phyloP scores from a whole-genome alignment of 768 basidiomycete species.

The Kwoniella bestiolae region DNA sequence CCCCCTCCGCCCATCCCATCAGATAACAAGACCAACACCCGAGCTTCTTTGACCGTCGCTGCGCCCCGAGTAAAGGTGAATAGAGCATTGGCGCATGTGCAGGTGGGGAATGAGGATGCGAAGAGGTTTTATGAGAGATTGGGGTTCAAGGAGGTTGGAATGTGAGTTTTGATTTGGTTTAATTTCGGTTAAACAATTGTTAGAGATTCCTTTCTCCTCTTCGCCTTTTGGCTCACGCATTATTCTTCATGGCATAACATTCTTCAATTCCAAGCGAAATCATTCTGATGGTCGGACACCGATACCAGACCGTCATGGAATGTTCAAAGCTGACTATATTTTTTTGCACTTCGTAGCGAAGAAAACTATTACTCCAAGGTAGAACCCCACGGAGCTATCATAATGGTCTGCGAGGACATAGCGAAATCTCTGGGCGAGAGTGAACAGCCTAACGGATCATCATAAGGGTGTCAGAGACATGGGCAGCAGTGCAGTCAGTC shows the following conservation, averaged over 20 bases:
- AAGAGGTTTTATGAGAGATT: conserved; percentile 54
- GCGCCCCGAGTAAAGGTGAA: conserved; percentile 42
- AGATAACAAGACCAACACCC: conserved; percentile 42
- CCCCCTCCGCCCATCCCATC: conserved; percentile 47
- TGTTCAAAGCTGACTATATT: background rate
- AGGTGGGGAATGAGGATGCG: conserved; percentile 51
- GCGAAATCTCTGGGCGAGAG: conserved; percentile 34
- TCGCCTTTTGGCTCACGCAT: too few species aligned
- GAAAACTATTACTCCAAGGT: conserved; percentile 52
- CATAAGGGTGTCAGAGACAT: background rate
- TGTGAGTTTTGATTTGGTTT: conserved; percentile 47
- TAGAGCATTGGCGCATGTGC: conserved; percentile 49
- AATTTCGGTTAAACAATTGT: too few species aligned
- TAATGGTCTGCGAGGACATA: conserved; percentile 52
- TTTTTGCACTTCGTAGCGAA: conserved; percentile 21
- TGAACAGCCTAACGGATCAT: conserved; percentile 26
- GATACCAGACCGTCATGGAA: too few species aligned
- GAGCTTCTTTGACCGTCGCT: conserved; percentile 32
- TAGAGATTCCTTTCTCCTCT: too few species aligned
- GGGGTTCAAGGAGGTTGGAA: conserved; percentile 50
- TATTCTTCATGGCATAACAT: background rate
- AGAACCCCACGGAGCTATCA: conserved; percentile 42
- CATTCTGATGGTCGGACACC: too few species aligned
- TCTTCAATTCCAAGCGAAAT: too few species aligned
- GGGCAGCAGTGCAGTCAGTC: too few species aligned